A percentile compares a stretch with the other conserved stretches of the same genome.
phyloP scores from a whole-genome alignment of 2,329 filamentous ascomycete genomes.

The Aspergillus terreus region DNA sequence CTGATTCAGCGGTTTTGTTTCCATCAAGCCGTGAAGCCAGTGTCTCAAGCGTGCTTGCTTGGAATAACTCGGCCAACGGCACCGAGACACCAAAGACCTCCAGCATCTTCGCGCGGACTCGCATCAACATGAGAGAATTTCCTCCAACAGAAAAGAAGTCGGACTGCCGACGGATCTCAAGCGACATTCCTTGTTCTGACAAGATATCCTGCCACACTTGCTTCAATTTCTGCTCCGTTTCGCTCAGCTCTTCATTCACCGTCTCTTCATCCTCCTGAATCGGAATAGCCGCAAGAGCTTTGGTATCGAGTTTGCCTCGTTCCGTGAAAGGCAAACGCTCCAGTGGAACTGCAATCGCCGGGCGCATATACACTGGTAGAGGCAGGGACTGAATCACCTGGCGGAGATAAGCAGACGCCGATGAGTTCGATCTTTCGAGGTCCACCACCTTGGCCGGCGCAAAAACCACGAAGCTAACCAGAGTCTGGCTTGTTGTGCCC shows the following conservation, averaged over 20 bases:
- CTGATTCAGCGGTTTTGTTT: no score
- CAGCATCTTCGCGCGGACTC: slow-evolving; percentile 26
- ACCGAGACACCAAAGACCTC: slow-evolving; percentile 24
- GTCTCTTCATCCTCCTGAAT: neutral
- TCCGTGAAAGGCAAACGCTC: slow-evolving; percentile 3
- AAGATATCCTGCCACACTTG: slow-evolving; percentile 10
- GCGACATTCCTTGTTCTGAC: neutral
- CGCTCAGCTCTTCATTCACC: slow-evolving; percentile 1
- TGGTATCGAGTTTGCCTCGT: slow-evolving; percentile 12
- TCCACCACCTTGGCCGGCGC: slow-evolving; percentile 31
- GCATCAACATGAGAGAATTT: slow-evolving; percentile 25
- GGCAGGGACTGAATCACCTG: no score
- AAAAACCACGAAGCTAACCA: slow-evolving; percentile 10
- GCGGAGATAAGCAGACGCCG: no score
- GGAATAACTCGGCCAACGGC: slow-evolving; percentile 35
- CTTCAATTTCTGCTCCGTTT: slow-evolving; percentile 1
- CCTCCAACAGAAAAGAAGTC: slow-evolving; percentile 25
- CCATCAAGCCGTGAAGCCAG: no score
- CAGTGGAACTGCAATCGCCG: no score
- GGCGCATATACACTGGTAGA: no score
- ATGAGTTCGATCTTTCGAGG: slow-evolving; percentile 21
- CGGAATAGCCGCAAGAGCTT: neutral
- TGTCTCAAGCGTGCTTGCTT: slow-evolving; percentile 31
- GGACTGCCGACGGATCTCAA: neutral
- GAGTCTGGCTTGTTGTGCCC: slow-evolving; percentile 1